These are phyloP conservation scores for Ciborinia camelliae DNA, from an alignment of 2,329 filamentous ascomycete genomes.

Conservation along the genomic window DNA sequence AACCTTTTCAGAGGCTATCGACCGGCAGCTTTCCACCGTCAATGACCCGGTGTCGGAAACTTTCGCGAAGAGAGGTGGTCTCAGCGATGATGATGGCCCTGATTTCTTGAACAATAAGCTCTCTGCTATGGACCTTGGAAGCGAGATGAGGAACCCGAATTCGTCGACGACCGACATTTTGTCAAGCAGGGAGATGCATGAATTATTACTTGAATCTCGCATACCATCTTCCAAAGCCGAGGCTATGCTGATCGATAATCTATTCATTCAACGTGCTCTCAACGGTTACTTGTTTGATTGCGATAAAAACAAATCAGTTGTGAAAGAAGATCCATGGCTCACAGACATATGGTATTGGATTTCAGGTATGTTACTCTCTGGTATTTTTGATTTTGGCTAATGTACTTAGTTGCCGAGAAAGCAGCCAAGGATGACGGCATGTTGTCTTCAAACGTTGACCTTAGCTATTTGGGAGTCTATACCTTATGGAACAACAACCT, in stretches of 20 bases:
- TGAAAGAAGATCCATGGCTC: constrained; percentile 70
- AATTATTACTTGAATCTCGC: constrained; percentile 46
- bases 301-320: constrained; percentile 61
- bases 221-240: constrained; percentile 22
- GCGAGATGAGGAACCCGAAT: background rate
- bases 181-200: constrained; percentile 57
- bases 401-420: constrained; percentile 53
- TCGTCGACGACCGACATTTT: constrained; percentile 19
- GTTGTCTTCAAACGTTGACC: constrained; percentile 63
- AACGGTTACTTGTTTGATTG: constrained; percentile 64
- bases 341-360: constrained; percentile 77
- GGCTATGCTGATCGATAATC: constrained; percentile 42
- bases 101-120: constrained; percentile 21
- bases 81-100: background rate
- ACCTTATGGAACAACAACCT: constrained; percentile 70
- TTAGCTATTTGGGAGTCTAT: constrained; percentile 72
- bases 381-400: constrained; percentile 5
- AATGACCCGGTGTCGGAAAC: constrained; percentile 11
- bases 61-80: background rate
- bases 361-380: constrained; percentile 49
- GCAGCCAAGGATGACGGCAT: constrained; percentile 67
- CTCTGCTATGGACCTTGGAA: constrained; percentile 22
- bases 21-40: background rate
- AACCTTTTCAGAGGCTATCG: constrained; percentile 16
- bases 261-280: constrained; percentile 57